These are phyloP conservation scores for Boletellus emodensis DNA, from an alignment of 768 basidiomycete genomes.

Conservation along the genomic window DNA sequence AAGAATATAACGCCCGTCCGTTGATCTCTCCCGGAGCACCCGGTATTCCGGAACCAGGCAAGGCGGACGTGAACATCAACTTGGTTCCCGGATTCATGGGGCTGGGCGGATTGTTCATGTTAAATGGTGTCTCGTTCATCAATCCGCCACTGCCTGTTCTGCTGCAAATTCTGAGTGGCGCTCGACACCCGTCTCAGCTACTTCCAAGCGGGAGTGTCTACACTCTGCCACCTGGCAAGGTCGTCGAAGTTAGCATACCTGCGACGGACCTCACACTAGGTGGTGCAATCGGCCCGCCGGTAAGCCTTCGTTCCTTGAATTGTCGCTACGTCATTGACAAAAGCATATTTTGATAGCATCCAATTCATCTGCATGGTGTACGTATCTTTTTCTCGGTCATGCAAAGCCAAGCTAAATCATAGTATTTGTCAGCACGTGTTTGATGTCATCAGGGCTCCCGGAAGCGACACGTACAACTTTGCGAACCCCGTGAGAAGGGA, in stretches of 20 bases:
- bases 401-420: background rate
- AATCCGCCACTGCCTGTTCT: constrained; percentile 17
- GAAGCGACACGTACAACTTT: constrained; percentile 37
- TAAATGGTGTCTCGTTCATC: constrained; percentile 7
- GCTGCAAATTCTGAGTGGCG: constrained; percentile 23
- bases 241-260: constrained; percentile 19
- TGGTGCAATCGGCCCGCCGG: constrained; percentile 28
- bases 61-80: constrained; percentile 25
- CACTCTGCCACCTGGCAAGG: constrained; percentile 10
- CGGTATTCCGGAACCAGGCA: constrained; percentile 17
- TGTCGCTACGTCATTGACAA: background rate
- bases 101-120: background rate
- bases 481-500: constrained; percentile 52
- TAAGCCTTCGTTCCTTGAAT: constrained; percentile 11
- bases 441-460: constrained; percentile 40
- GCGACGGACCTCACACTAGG: constrained; percentile 12
- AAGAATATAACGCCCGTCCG: constrained; percentile 18
- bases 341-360: constrained; percentile 7
- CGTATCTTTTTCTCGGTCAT: background rate
- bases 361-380: constrained; percentile 23
- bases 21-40: constrained; percentile 21
- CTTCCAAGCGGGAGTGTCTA: constrained; percentile 15
- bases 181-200: constrained; percentile 8
- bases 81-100: constrained; percentile 5
- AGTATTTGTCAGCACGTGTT: constrained; percentile 34